These are phyloP conservation scores for Colletotrichum destructivum DNA, from an alignment of 2,329 filamentous ascomycete genomes.

Conservation along the genomic window DNA sequence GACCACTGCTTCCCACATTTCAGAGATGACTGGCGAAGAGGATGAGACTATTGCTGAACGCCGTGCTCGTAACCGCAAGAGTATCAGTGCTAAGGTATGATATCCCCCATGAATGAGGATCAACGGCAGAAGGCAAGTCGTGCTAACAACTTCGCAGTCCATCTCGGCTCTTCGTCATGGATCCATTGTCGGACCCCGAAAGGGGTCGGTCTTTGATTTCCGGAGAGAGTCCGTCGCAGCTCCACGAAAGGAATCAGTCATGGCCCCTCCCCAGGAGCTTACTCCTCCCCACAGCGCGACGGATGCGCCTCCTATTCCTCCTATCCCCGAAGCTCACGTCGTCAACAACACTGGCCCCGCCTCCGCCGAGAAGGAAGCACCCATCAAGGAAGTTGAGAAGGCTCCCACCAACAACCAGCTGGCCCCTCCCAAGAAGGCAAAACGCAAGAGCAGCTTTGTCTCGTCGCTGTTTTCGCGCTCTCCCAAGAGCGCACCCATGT, in stretches of 20 bases:
- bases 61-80: constrained; percentile 49
- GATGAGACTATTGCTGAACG: constrained; percentile 43
- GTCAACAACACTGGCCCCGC: neutral
- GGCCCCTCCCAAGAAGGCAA: constrained; percentile 27
- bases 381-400: constrained; percentile 34
- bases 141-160: constrained; percentile 18
- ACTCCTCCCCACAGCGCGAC: constrained; percentile 40
- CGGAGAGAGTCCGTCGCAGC: constrained; percentile 25
- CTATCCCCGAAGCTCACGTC: constrained; percentile 29
- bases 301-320: constrained; percentile 32
- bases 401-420: constrained; percentile 8
- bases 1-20: constrained; percentile 78
- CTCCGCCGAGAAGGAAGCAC: constrained; percentile 26
- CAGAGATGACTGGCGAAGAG: constrained; percentile 62
- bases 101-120: constrained; percentile 35
- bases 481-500: constrained; percentile 25
- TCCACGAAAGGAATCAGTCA: constrained; percentile 21
- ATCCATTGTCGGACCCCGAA: constrained; percentile 32
- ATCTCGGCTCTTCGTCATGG: constrained; percentile 35
- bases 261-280: constrained; percentile 28
- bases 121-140: neutral
- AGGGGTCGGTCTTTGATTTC: constrained; percentile 39
- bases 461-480: constrained; percentile 33
- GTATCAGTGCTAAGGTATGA: constrained; percentile 55
- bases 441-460: constrained; percentile 39